phyloP scores from a whole-genome alignment of 345 rosid genomes.

The Citropsis articulata region DNA sequence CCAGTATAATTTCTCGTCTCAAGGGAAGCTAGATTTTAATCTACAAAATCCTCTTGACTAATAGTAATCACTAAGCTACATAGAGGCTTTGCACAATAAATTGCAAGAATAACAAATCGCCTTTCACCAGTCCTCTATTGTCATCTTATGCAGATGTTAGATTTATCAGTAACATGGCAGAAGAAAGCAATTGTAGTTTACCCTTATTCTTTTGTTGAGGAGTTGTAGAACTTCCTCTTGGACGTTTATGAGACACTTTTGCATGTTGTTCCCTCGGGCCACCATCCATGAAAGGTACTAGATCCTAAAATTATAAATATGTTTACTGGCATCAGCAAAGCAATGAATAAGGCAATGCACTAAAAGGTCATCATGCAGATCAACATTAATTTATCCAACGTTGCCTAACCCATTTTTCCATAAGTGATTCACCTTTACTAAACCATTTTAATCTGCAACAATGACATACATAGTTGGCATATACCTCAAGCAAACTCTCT shows the following conservation, averaged over 20 bases:
- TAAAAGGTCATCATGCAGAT: background rate
- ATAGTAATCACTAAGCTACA: background rate
- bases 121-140: background rate
- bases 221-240: slow-evolving; percentile 62
- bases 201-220: slow-evolving; percentile 67
- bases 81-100: background rate
- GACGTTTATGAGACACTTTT: slow-evolving; percentile 78
- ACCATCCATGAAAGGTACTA: slow-evolving; percentile 91
- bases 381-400: background rate
- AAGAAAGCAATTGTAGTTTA: slow-evolving; percentile 13
- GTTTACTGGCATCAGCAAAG: slow-evolving; percentile 9
- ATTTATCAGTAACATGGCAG: background rate
- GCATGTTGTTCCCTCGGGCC: slow-evolving; percentile 81
- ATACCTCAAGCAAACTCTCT: slow-evolving; percentile 81
- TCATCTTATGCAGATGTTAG: background rate
- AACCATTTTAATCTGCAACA: background rate
- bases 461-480: background rate
- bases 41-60: background rate
- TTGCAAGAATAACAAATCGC: background rate
- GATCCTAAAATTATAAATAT: slow-evolving; percentile 45
- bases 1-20: background rate
- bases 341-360: background rate
- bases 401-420: background rate
- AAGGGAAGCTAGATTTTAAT: background rate
- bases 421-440: background rate